A percentile compares a stretch with the other conserved stretches of the same genome.
phyloP scores from a whole-genome alignment of 768 basidiomycete species.

The Mycena sanguinolenta region DNA sequence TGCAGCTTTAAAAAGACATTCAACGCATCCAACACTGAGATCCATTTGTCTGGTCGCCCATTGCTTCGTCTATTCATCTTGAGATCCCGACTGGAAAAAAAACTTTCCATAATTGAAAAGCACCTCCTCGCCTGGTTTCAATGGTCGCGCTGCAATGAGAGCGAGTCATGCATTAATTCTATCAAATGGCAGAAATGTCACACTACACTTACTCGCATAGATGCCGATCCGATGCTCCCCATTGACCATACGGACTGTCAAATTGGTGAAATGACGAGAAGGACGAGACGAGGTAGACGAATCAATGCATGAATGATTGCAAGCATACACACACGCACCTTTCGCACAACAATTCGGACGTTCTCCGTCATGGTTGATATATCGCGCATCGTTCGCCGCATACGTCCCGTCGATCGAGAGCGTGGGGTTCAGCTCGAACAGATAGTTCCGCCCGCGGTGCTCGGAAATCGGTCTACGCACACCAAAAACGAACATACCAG shows the following conservation, averaged over 20 bases:
- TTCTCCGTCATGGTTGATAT: constrained; percentile 69
- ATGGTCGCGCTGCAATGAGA: constrained; percentile 48
- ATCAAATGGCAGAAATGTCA: neutral
- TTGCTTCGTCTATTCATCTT: no score
- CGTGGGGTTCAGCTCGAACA: constrained; percentile 65
- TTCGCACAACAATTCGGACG: constrained; percentile 60
- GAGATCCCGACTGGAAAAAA: constrained; percentile 53
- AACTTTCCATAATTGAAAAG: constrained; percentile 69
- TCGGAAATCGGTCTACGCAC: constrained; percentile 54
- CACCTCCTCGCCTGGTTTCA: constrained; percentile 62
- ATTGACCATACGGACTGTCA: constrained; percentile 65
- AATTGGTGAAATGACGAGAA: neutral
- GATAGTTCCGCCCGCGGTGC: constrained; percentile 71
- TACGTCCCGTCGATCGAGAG: constrained; percentile 67
- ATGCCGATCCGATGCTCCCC: constrained; percentile 79
- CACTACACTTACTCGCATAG: constrained; percentile 61
- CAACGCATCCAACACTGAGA: no score
- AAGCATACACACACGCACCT: constrained; percentile 49
- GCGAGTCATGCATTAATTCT: neutral
- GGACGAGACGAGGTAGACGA: neutral
- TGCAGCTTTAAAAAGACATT: no score
- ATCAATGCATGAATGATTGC: no score
- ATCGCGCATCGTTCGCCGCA: constrained; percentile 75
- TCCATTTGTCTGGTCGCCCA: no score
- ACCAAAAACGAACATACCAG: no score